Conservation (phyloP, 768 basidiomycete genomes). For the Leucocoprinus sp. region DNA sequence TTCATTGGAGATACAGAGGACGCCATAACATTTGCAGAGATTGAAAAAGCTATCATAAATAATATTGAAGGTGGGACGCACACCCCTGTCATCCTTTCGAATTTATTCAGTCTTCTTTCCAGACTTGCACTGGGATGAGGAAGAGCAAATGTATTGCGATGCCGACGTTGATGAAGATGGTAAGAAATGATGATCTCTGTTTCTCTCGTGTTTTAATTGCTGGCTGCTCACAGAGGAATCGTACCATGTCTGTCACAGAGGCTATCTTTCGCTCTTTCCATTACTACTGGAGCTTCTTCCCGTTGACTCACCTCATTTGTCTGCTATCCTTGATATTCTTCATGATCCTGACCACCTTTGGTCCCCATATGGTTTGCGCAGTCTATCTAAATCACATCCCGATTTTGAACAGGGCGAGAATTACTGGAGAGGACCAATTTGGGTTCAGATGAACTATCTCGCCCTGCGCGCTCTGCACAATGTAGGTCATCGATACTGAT, state of each 20-base stretch:
- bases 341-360: slow-evolving; percentile 79
- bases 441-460: slow-evolving; percentile 97
- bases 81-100: not conserved
- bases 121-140: slow-evolving; percentile 94
- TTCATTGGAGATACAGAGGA: slow-evolving; percentile 87
- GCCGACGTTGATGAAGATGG: slow-evolving; percentile 79
- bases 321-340: slow-evolving; percentile 72
- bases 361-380: slow-evolving; percentile 87
- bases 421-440: slow-evolving; percentile 96
- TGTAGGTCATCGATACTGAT: slow-evolving; percentile 28
- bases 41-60: slow-evolving; percentile 70
- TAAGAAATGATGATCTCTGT: slow-evolving; percentile 22
- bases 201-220: not conserved
- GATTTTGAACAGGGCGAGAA: slow-evolving; percentile 90
- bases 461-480: slow-evolving; percentile 72
- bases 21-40: slow-evolving; percentile 61
- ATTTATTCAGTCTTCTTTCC: not conserved
- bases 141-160: slow-evolving; percentile 90
- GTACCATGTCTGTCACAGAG: slow-evolving; percentile 82
- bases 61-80: slow-evolving; percentile 70
- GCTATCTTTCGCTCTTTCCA: slow-evolving; percentile 93
- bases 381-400: slow-evolving; percentile 81
- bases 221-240: slow-evolving; percentile 66
- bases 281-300: slow-evolving; percentile 78
- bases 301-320: slow-evolving; percentile 70